These are phyloP conservation scores for Neurospora tetrasperma DNA, from an alignment of 495 filamentous ascomycete species.

Conservation along the genomic window DNA sequence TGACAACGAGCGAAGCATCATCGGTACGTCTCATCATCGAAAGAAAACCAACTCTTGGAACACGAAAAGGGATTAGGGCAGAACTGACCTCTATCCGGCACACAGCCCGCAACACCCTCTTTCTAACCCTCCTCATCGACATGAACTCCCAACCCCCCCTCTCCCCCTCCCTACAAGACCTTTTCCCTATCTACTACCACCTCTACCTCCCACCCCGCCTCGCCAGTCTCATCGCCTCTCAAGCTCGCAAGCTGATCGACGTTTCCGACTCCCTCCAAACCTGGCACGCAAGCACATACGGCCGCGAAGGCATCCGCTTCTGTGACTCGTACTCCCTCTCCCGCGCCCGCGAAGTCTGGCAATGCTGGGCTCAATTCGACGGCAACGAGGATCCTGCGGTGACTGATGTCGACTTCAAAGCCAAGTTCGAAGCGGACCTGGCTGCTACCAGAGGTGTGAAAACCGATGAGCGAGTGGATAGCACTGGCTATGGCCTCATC, in stretches of 20 bases:
- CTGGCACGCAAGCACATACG: constrained; percentile 18
- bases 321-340: constrained; percentile 16
- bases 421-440: not conserved
- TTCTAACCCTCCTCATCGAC: constrained; percentile 21
- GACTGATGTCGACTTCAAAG: constrained; percentile 4
- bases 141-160: not conserved
- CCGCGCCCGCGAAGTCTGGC: constrained; percentile 15
- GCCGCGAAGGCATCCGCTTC: constrained; percentile 13
- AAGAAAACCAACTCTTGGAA: no score
- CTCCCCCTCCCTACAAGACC: not conserved
- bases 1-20: constrained; percentile 16
- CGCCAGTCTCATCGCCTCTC: constrained; percentile 11
- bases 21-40: not conserved
- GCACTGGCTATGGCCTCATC: not conserved
- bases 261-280: constrained; percentile 11
- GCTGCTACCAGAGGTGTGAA: not conserved
- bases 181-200: constrained; percentile 22
- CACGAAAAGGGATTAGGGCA: no score
- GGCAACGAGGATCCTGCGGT: not conserved
- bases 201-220: constrained; percentile 8
- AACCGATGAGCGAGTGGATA: not conserved
- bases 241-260: constrained; percentile 11
- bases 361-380: constrained; percentile 5
- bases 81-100: not conserved
- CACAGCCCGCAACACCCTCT: constrained; percentile 22